phyloP scores from a whole-genome alignment of 2,329 filamentous ascomycete species.

The Aspergillus latus region DNA sequence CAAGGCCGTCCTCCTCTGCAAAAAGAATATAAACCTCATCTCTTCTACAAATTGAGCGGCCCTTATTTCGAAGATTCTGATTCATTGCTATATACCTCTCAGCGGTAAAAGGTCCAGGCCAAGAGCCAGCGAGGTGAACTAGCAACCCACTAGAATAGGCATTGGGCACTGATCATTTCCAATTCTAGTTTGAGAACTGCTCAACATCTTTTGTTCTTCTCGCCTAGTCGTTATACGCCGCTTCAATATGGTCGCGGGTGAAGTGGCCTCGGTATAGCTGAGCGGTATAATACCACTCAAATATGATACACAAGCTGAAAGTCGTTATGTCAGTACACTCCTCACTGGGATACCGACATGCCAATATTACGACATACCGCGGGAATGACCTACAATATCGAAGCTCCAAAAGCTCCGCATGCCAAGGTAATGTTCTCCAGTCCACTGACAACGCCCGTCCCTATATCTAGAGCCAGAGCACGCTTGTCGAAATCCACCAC shows the following conservation, averaged over 20 bases:
- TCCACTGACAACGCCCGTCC: background rate
- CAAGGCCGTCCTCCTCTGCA: background rate
- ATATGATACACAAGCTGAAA: background rate
- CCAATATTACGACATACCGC: background rate
- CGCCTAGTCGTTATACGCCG: background rate
- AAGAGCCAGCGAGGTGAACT: background rate
- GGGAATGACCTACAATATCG: background rate
- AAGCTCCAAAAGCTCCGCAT: background rate
- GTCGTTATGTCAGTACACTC: background rate
- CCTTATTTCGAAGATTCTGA: no score
- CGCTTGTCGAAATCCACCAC: background rate
- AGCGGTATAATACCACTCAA: slow-evolving; percentile 5
- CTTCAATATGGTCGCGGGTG: background rate
- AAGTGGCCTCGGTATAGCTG: background rate
- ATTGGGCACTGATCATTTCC: background rate
- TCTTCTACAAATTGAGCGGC: slow-evolving; percentile 1
- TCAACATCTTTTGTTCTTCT: background rate
- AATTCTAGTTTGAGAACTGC: background rate
- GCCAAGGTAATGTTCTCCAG: background rate
- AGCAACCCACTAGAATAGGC: background rate
- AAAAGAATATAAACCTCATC: slow-evolving; percentile 45
- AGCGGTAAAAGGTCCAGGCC: no score
- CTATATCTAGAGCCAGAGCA: background rate
- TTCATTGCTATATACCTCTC: no score
- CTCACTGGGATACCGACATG: background rate